phyloP scores from a whole-genome alignment of 1,139 yeast genomes.

The Geotrichum bryndzae region DNA sequence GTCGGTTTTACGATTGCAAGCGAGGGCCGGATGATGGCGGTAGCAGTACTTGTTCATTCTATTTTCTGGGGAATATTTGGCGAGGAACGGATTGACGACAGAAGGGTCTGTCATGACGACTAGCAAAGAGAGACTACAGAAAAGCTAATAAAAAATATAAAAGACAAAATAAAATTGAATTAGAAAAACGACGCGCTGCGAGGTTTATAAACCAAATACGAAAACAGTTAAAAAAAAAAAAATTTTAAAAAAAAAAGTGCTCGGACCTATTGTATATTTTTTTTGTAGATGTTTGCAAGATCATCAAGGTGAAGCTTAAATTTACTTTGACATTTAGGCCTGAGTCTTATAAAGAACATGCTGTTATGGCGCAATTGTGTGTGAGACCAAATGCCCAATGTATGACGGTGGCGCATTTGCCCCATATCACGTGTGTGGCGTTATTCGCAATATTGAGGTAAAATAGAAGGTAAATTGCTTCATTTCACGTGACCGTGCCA shows the following conservation, averaged over 20 bases:
- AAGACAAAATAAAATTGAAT: not conserved
- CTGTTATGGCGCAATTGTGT: not conserved
- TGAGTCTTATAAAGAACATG: not conserved
- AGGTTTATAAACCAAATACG: not conserved
- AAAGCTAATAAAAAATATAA: not conserved
- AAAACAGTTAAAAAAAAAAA: not conserved
- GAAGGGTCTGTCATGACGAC: not conserved
- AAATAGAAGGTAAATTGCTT: not conserved
- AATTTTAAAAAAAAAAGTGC: not conserved
- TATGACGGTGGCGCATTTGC: not conserved
- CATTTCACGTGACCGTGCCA: not conserved
- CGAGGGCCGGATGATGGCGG: conserved; percentile 82
- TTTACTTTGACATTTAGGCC: no score
- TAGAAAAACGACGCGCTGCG: not conserved
- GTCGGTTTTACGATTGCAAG: conserved; percentile 67
- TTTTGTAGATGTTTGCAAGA: not conserved
- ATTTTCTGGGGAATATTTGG: conserved; percentile 1
- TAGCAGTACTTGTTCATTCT: conserved; percentile 52
- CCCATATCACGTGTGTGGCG: not conserved
- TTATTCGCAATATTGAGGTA: not conserved
- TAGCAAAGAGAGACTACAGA: not conserved
- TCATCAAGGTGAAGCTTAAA: not conserved
- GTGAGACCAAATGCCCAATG: not conserved
- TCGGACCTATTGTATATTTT: not conserved
- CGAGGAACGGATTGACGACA: conserved; percentile 5